A percentile compares a stretch with the other conserved stretches of the same genome.
Evolutionary conservation across 2,329 filamentous ascomycete species (phyloP).

Genomic region (Teratosphaeria gauchensis): DNA sequence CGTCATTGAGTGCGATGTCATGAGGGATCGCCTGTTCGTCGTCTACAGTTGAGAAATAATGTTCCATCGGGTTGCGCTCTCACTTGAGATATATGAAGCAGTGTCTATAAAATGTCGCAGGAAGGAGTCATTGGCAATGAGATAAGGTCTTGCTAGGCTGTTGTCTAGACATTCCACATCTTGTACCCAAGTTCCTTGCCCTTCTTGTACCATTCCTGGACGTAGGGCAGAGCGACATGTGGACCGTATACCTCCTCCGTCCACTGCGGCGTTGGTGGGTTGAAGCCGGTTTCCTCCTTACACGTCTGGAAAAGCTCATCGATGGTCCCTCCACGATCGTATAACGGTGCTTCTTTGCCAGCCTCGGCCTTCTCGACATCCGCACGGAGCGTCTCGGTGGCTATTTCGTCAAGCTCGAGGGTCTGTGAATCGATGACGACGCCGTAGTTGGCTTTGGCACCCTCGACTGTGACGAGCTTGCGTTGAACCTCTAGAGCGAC

Average conservation of each 20-base stretch:
- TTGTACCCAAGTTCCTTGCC: slow-evolving; percentile 13
- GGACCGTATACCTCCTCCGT: slow-evolving; percentile 18
- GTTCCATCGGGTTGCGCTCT: no score
- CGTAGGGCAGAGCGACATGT: slow-evolving; percentile 17
- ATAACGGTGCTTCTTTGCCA: slow-evolving; percentile 11
- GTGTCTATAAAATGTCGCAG: no score
- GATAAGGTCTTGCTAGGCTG: background rate
- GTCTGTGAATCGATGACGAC: slow-evolving; percentile 13
- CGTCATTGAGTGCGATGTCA: background rate
- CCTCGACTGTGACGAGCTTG: slow-evolving; percentile 14
- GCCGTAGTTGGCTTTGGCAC: slow-evolving; percentile 15
- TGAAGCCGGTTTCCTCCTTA: slow-evolving; percentile 16
- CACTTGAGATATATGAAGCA: no score
- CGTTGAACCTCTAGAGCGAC: slow-evolving; percentile 17
- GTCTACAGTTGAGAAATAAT: background rate
- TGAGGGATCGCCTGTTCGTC: background rate
- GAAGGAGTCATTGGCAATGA: no score
- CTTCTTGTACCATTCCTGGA: slow-evolving; percentile 17
- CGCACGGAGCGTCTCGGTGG: slow-evolving; percentile 13
- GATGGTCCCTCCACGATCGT: slow-evolving; percentile 15
- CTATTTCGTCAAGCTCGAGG: slow-evolving; percentile 12
- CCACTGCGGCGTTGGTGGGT: slow-evolving; percentile 16
- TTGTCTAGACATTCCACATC: slow-evolving; percentile 10
- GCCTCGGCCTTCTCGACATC: slow-evolving; percentile 17
- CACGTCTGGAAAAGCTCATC: slow-evolving; percentile 14